These are phyloP conservation scores for Hypoxylon sp. DNA, from an alignment of 2,329 filamentous ascomycete species.

Conservation along the genomic window DNA sequence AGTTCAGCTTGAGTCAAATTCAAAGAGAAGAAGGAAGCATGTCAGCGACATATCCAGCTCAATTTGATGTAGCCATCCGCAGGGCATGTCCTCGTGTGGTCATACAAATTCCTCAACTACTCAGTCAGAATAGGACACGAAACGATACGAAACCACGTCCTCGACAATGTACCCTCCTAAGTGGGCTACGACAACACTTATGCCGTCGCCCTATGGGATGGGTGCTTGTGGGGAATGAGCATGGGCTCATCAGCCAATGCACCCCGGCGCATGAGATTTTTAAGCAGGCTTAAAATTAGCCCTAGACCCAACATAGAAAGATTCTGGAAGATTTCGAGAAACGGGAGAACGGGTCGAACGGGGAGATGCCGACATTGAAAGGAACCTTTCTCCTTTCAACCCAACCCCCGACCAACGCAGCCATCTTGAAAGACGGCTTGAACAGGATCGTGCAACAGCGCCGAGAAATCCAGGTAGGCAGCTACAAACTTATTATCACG, in stretches of 20 bases:
- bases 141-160: slow-evolving; percentile 39
- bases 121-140: slow-evolving; percentile 38
- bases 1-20: slow-evolving; percentile 4
- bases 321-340: slow-evolving; percentile 50
- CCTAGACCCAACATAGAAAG: slow-evolving; percentile 40
- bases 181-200: slow-evolving; percentile 37
- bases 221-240: slow-evolving; percentile 43
- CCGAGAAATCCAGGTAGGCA: slow-evolving; percentile 10
- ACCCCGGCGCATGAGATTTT: slow-evolving; percentile 45
- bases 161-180: slow-evolving; percentile 23
- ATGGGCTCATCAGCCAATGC: slow-evolving; percentile 39
- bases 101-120: slow-evolving; percentile 22
- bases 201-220: slow-evolving; percentile 40
- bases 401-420: slow-evolving; percentile 7
- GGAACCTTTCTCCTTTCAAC: slow-evolving; percentile 27
- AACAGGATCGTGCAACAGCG: slow-evolving; percentile 5
- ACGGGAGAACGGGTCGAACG: slow-evolving; percentile 27
- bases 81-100: slow-evolving; percentile 27
- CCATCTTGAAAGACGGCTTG: slow-evolving; percentile 12
- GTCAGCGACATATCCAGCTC: slow-evolving; percentile 9
- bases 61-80: slow-evolving; percentile 33
- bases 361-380: slow-evolving; percentile 32
- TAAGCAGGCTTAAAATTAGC: slow-evolving; percentile 45
- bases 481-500: slow-evolving; percentile 30
- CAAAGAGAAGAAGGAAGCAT: neutral